These are phyloP conservation scores for Peniophora sp. DNA, from an alignment of 1,284 basidiomycete genomes.

Conservation along the genomic window DNA sequence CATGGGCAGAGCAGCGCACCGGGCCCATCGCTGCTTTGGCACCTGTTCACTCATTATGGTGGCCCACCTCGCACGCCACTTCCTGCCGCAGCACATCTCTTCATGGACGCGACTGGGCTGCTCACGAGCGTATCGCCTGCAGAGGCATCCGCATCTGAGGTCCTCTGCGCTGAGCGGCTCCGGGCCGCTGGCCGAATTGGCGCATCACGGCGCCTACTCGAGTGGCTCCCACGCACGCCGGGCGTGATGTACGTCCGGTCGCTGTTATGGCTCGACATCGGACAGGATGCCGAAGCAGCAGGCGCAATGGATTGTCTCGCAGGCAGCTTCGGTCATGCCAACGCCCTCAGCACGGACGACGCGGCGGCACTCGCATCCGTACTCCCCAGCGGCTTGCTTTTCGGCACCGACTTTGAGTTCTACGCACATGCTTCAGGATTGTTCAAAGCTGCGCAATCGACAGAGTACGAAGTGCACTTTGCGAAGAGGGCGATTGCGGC, in stretches of 20 bases:
- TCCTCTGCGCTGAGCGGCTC: conserved; percentile 64
- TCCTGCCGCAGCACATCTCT: conserved; percentile 55
- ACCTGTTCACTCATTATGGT: conserved; percentile 49
- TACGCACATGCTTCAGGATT: conserved; percentile 71
- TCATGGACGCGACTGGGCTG: conserved; percentile 58
- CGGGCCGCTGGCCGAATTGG: conserved; percentile 58
- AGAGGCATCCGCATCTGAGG: conserved; percentile 58
- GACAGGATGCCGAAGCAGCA: conserved; percentile 69
- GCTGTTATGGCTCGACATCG: conserved; percentile 61
- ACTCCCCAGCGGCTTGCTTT: conserved; percentile 49
- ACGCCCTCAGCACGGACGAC: conserved; percentile 36
- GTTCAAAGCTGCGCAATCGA: conserved; percentile 54
- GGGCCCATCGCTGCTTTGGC: conserved; percentile 66
- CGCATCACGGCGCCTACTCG: conserved; percentile 56
- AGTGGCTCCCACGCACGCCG: conserved; percentile 70
- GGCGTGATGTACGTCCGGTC: conserved; percentile 71
- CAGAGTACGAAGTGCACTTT: conserved; percentile 65
- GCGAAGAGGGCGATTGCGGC: conserved; percentile 72
- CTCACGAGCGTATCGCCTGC: conserved; percentile 58
- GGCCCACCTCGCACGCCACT: conserved; percentile 27
- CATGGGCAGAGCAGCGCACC: conserved; percentile 30
- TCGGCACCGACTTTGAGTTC: conserved; percentile 62
- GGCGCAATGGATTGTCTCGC: conserved; percentile 69
- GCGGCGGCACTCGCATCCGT: conserved; percentile 53
- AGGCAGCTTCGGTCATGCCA: conserved; percentile 62